Conservation (phyloP, 495 filamentous ascomycete species). For the Aspergillus sparsus region DNA sequence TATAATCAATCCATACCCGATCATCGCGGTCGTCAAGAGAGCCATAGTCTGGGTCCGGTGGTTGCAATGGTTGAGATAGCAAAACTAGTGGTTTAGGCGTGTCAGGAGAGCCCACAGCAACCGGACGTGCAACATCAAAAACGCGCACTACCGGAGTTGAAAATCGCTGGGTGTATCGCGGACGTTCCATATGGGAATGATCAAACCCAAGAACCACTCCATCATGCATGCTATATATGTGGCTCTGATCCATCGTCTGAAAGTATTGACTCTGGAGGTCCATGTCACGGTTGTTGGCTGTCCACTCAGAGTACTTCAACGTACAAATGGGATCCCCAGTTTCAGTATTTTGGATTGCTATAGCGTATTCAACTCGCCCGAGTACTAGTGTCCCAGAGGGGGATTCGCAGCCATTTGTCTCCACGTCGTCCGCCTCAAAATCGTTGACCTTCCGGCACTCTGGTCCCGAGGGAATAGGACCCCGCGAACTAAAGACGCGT, state of each 20-base stretch:
- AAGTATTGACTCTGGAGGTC: constrained; percentile 84
- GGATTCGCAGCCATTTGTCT: constrained; percentile 72
- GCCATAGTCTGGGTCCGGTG: constrained; percentile 58
- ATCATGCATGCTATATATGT: constrained; percentile 85
- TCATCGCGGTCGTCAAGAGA: constrained; percentile 57
- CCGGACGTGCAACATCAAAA: constrained; percentile 82
- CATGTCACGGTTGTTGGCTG: constrained; percentile 84
- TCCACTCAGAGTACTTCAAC: constrained; percentile 93
- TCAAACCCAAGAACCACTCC: constrained; percentile 84
- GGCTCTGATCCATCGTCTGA: constrained; percentile 78
- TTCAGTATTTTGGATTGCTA: constrained; percentile 75
- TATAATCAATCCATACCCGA: constrained; percentile 85
- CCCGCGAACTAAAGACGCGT: constrained; percentile 62
- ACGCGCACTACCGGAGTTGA: constrained; percentile 83
- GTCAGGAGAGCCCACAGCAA: constrained; percentile 56
- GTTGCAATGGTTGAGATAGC: constrained; percentile 81
- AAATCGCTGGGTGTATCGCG: constrained; percentile 67
- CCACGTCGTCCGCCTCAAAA: constrained; percentile 60
- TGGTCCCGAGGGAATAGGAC: constrained; percentile 50
- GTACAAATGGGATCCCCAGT: constrained; percentile 81
- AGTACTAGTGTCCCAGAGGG: constrained; percentile 72
- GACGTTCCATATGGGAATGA: constrained; percentile 55
- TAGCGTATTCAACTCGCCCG: constrained; percentile 82
- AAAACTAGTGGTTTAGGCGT: constrained; percentile 66
- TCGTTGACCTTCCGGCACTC: constrained; percentile 58